These are phyloP conservation scores for Tympanopsis confertula DNA, from an alignment of 2,329 filamentous ascomycete genomes.

Conservation along the genomic window DNA sequence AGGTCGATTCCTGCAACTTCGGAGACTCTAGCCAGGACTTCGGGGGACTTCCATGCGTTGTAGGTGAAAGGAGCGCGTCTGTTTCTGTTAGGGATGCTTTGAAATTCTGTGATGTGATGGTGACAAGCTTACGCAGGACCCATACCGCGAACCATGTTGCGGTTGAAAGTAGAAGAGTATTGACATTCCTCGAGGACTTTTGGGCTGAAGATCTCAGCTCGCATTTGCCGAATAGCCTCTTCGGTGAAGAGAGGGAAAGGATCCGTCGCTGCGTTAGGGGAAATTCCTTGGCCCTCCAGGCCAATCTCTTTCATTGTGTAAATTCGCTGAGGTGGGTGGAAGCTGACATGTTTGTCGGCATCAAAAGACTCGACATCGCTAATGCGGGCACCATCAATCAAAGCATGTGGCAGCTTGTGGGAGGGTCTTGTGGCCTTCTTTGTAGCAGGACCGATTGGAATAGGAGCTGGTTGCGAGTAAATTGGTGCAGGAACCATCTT, in stretches of 20 bases:
- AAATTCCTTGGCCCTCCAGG: conserved; percentile 36
- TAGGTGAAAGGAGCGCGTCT: conserved; percentile 46
- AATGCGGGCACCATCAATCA: conserved; percentile 5
- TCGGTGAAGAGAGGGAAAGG: conserved; percentile 43
- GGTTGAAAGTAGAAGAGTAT: conserved; percentile 21
- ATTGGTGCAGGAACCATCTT: no score
- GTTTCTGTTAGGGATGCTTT: conserved; percentile 14
- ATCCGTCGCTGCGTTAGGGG: conserved; percentile 41
- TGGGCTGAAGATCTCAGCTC: conserved; percentile 36
- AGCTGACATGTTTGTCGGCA: conserved; percentile 34
- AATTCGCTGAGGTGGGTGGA: conserved; percentile 28
- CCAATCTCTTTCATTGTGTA: conserved; percentile 43
- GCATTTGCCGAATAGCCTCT: conserved; percentile 42
- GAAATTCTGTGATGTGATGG: conserved; percentile 8
- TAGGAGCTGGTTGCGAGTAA: no score
- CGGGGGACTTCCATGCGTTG: conserved; percentile 14
- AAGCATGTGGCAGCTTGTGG: conserved; percentile 4
- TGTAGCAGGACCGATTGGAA: not conserved
- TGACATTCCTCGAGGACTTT: conserved; percentile 35
- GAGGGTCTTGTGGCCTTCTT: conserved; percentile 2
- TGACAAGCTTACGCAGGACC: conserved; percentile 3
- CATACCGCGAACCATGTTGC: conserved; percentile 41
- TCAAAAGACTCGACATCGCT: conserved; percentile 22
- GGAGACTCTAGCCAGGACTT: conserved; percentile 33
- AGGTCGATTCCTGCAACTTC: conserved; percentile 42